These are phyloP conservation scores for Phaffia australis DNA, from an alignment of 768 basidiomycete species.

Conservation along the genomic window DNA sequence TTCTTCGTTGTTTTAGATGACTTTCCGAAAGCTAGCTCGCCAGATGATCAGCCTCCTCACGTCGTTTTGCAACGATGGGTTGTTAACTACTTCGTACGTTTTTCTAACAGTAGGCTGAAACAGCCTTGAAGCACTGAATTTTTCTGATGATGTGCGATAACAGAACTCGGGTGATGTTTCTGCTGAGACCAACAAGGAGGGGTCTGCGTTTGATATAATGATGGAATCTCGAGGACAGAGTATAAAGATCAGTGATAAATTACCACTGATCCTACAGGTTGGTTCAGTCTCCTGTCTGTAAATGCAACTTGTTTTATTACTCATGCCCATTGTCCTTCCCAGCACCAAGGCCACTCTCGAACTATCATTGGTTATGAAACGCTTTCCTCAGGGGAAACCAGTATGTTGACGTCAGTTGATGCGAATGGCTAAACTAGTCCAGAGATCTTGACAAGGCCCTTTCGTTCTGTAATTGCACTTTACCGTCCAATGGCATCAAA, in stretches of 20 bases:
- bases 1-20: conserved; percentile 3
- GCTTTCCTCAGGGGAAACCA: conserved; percentile 17
- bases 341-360: conserved; percentile 25
- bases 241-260: conserved; percentile 8
- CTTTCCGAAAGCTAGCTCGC: conserved; percentile 11
- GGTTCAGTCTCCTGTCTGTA: not conserved
- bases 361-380: conserved; percentile 23
- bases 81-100: conserved; percentile 20
- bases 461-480: not conserved
- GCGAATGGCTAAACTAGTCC: not conserved
- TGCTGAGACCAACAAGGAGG: not conserved
- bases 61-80: conserved; percentile 20
- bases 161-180: too few relatives aligned
- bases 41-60: conserved; percentile 5
- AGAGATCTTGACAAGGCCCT: not conserved
- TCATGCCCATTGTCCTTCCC: not conserved
- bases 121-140: too few relatives aligned
- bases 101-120: too few relatives aligned
- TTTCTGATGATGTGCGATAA: too few relatives aligned
- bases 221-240: conserved; percentile 12
- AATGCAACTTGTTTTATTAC: not conserved
- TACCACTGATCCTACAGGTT: conserved; percentile 17
- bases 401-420: not conserved
- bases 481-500: too few relatives aligned
- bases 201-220: conserved; percentile 5